Evolutionary conservation across 352 stramenopile genomes (phyloP), one percentile per base, ranked within the genome.

Genomic region (Thraustochytrium sp.): DNA sequence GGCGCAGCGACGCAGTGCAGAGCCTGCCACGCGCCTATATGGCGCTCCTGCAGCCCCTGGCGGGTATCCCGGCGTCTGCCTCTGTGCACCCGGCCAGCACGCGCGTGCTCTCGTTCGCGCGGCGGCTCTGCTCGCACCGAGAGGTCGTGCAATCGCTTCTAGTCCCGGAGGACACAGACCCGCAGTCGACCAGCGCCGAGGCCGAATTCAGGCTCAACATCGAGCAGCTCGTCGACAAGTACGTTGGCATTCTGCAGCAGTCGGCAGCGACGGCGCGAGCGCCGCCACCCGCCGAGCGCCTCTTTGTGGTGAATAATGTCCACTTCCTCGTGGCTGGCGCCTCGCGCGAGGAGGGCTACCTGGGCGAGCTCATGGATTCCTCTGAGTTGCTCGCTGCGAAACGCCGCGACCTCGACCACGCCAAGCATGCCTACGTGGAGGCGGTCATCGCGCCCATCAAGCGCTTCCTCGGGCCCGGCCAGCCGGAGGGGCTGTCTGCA

Each of bases 231-330:
- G 9, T 77, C 31, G 40, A 21, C 8, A 55, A 72, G 37, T 77
- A 72, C 42, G 46, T 31, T 26, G n/a, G 31, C 18, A 31, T 75
- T 37, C 65, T 77, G n/a, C n/a, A n/a, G n/a, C n/a, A n/a, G n/a
- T n/a, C n/a, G n/a, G n/a, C n/a, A n/a, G n/a, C n/a, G n/a, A n/a
- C n/a, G n/a, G n/a, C n/a, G n/a, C n/a, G n/a, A 68, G 65, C 11
- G 8, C 11, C 65, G 1, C 18, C 40, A 8, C 0, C 46, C 23
- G 31, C 23, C 26, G 29, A 16, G n/a, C 18, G 16, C 5, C 40
- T 77, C 18, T 77, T 77, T 75, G 1, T 77, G 37, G 11, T 61
- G 13, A 77, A 77, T 36, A 77, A 77, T 31, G 31, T 77, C 16
- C 65, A 77, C 36, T 77, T 75, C 26, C 13, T 77, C 29, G 40